These are phyloP conservation scores for Sugiyamaella mastotermitis DNA, from an alignment of 805 yeast species.

Conservation along the genomic window DNA sequence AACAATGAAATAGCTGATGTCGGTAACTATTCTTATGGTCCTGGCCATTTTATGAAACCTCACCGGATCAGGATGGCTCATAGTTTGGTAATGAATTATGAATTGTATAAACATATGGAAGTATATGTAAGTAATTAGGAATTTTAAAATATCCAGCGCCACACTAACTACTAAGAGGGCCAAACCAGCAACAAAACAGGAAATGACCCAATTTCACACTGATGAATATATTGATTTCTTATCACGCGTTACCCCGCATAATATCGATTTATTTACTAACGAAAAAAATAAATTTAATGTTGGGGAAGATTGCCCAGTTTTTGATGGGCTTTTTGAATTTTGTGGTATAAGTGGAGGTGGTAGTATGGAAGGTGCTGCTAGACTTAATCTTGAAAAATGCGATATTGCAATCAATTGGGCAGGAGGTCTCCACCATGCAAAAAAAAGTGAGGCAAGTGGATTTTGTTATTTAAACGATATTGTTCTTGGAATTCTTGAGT, in stretches of 20 bases:
- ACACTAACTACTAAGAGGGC: conserved; percentile 48
- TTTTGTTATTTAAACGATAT: conserved; percentile 95
- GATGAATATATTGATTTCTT: conserved; percentile 95
- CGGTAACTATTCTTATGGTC: conserved; percentile 96
- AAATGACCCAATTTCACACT: conserved; percentile 96
- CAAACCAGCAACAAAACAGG: conserved; percentile 97
- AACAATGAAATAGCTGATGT: conserved; percentile 58
- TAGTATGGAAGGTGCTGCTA: conserved; percentile 77
- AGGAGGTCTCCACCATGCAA: conserved; percentile 96
- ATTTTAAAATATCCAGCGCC: too few species aligned
- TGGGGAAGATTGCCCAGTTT: conserved; percentile 94
- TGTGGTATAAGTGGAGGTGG: conserved; percentile 90
- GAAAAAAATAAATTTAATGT: conserved; percentile 91
- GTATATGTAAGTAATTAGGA: conserved; percentile 54
- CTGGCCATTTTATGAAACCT: conserved; percentile 99
- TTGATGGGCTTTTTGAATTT: conserved; percentile 91
- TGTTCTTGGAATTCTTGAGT: conserved; percentile 78
- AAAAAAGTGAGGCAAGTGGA: conserved; percentile 89
- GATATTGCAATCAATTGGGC: conserved; percentile 96
- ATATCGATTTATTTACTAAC: conserved; percentile 75
- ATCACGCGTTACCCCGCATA: conserved; percentile 87
- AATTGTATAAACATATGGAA: conserved; percentile 94
- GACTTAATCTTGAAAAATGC: conserved; percentile 76
- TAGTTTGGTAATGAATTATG: conserved; percentile 93
- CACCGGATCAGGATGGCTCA: conserved; percentile 99